These are phyloP conservation scores for Biscogniauxia mediterranea DNA, from an alignment of 2,329 filamentous ascomycete genomes.

Conservation along the genomic window DNA sequence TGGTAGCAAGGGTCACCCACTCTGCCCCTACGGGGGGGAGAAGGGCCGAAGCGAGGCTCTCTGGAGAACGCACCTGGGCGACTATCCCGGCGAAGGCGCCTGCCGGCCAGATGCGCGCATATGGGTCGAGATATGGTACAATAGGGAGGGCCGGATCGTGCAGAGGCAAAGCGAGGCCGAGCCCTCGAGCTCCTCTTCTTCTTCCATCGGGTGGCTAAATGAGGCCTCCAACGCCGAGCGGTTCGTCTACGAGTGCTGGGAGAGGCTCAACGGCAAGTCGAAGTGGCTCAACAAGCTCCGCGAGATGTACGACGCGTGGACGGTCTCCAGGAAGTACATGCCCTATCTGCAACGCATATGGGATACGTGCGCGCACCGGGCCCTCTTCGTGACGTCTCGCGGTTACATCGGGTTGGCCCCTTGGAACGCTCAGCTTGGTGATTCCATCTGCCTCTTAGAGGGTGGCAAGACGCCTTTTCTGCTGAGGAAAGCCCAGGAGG, in stretches of 20 bases:
- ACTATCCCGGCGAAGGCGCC: conserved; percentile 4
- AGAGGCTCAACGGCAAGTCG: conserved; percentile 5
- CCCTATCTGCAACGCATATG: conserved; percentile 9
- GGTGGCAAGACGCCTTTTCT: conserved; percentile 17
- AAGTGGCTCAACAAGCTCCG: conserved; percentile 8
- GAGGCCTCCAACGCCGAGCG: neutral
- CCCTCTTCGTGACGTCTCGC: conserved; percentile 14
- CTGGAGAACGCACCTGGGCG: conserved; percentile 10
- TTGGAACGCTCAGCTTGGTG: conserved; percentile 15
- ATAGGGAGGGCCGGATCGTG: conserved; percentile 6
- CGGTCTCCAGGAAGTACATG: conserved; percentile 6
- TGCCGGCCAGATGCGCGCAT: conserved; percentile 1
- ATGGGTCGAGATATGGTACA: conserved; percentile 9
- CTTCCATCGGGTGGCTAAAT: neutral
- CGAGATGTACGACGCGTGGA: conserved; percentile 5
- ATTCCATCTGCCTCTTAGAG: conserved; percentile 11
- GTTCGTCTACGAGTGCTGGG: conserved; percentile 5
- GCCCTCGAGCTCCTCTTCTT: neutral
- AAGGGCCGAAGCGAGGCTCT: conserved; percentile 6
- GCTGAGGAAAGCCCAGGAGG: conserved; percentile 4
- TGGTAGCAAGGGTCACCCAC: neutral
- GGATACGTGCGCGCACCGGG: conserved; percentile 9
- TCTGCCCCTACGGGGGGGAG: conserved; percentile 6
- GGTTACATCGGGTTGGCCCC: conserved; percentile 18
- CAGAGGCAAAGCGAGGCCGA: conserved; percentile 1